Percentiles rank a stretch among this genome's conserved stretches.
Evolutionary conservation across 1,139 yeast species (phyloP).

Genomic region (Arxiozyma bovina): DNA sequence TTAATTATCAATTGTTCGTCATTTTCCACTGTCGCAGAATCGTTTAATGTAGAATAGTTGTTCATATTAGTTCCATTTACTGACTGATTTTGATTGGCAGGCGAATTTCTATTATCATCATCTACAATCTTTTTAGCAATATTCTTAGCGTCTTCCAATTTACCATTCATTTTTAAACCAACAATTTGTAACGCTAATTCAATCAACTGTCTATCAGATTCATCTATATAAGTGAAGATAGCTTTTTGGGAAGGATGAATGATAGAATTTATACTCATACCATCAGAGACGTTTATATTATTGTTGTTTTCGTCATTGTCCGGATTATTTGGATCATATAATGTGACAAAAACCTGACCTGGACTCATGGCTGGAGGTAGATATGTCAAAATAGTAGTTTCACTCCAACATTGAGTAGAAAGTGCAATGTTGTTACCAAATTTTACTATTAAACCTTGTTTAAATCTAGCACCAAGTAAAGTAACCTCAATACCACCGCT

Average conservation of each 20-base stretch:
- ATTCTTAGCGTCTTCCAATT: conserved; percentile 82
- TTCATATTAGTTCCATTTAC: background rate
- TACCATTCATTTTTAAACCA: conserved; percentile 91
- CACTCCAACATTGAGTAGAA: conserved; percentile 95
- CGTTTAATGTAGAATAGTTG: conserved; percentile 1
- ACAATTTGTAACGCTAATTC: conserved; percentile 91
- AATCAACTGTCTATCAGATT: conserved; percentile 83
- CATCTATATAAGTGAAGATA: conserved; percentile 83
- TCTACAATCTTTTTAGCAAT: conserved; percentile 83
- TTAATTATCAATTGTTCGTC: conserved; percentile 55
- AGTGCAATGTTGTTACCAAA: conserved; percentile 79
- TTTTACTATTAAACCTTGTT: conserved; percentile 70
- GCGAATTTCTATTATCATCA: conserved; percentile 27
- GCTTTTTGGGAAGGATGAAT: conserved; percentile 19
- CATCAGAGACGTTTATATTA: background rate
- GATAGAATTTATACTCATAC: background rate
- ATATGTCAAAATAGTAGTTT: conserved; percentile 84
- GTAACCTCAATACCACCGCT: conserved; percentile 96
- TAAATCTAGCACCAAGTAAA: conserved; percentile 74
- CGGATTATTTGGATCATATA: conserved; percentile 39
- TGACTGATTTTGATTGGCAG: background rate
- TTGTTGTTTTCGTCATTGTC: background rate
- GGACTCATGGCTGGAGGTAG: conserved; percentile 83
- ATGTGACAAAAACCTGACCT: conserved; percentile 85
- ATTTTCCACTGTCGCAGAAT: background rate